These are phyloP conservation scores for Aquilaria agallochum DNA, from an alignment of 441 rosid genomes.

Conservation along the genomic window DNA sequence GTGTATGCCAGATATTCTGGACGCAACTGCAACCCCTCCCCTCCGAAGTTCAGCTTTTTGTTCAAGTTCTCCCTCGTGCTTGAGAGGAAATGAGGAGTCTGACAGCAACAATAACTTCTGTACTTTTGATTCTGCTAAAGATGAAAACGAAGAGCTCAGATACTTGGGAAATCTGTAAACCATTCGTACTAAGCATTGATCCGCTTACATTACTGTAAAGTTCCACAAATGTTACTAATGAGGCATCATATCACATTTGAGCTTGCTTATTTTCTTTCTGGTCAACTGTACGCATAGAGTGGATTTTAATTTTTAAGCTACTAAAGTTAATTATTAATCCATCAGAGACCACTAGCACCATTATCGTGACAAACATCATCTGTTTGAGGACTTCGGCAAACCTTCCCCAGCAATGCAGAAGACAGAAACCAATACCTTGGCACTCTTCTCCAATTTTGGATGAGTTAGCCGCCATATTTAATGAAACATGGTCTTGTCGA, in stretches of 20 bases:
- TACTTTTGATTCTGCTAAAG: constrained; percentile 33
- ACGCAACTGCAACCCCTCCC: constrained; percentile 34
- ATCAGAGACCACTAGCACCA: too few species aligned
- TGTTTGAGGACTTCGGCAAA: too few species aligned
- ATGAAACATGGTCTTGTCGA: constrained; percentile 17
- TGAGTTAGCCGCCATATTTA: constrained; percentile 9
- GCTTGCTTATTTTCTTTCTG: too few species aligned
- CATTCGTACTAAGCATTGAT: too few species aligned
- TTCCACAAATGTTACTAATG: too few species aligned
- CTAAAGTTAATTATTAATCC: too few species aligned
- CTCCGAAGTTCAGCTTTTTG: constrained; percentile 31
- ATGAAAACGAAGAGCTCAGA: constrained; percentile 10
- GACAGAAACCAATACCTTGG: constrained; percentile 31
- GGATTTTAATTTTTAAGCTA: too few species aligned
- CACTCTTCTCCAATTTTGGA: constrained; percentile 22
- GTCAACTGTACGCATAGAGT: too few species aligned
- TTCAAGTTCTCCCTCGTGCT: constrained; percentile 22
- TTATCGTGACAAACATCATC: neutral
- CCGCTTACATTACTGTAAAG: too few species aligned
- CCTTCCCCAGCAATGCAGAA: neutral
- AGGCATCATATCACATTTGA: too few species aligned
- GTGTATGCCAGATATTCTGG: constrained; percentile 44
- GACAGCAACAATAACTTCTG: constrained; percentile 30
- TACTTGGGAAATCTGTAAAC: too few species aligned
- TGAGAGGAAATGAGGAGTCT: constrained; percentile 25